Evolutionary conservation across 495 filamentous ascomycete genomes (phyloP).

Genomic region (Saxophila tyrrhenica): DNA sequence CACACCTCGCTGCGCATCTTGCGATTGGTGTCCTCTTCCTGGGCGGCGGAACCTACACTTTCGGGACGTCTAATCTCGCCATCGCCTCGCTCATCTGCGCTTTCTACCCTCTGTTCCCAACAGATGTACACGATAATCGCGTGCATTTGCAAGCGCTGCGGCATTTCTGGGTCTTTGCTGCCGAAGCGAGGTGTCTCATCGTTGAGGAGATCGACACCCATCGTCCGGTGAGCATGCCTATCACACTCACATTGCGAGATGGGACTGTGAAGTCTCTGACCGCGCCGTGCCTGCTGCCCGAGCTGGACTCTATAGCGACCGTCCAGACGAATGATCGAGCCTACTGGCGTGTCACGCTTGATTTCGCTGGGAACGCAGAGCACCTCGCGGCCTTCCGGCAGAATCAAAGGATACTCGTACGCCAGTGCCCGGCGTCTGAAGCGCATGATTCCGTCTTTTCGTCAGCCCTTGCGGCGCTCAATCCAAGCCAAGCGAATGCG

Average conservation of each 20-base stretch:
- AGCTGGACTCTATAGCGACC: conserved; percentile 53
- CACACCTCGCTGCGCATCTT: conserved; percentile 84
- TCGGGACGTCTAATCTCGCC: conserved; percentile 79
- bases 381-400: conserved; percentile 60
- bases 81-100: conserved; percentile 77
- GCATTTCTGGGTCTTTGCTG: conserved; percentile 92
- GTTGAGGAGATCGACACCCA: conserved; percentile 72
- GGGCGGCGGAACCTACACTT: conserved; percentile 80
- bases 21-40: conserved; percentile 87
- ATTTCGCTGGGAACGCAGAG: conserved; percentile 55
- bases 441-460: conserved; percentile 57
- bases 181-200: conserved; percentile 79
- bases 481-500: conserved; percentile 10
- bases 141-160: conserved; percentile 94
- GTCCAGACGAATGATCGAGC: conserved; percentile 58
- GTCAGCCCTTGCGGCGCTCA: conserved; percentile 45
- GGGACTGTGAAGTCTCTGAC: conserved; percentile 29
- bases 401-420: conserved; percentile 70
- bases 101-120: conserved; percentile 89
- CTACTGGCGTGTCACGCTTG: conserved; percentile 76
- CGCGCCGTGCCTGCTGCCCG: conserved; percentile 74
- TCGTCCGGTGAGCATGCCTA: conserved; percentile 61
- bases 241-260: conserved; percentile 44
- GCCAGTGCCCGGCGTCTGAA: conserved; percentile 61
- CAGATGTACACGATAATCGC: conserved; percentile 78